These are phyloP conservation scores for Daldinia sp. DNA, from an alignment of 2,329 filamentous ascomycete species.

Conservation along the genomic window DNA sequence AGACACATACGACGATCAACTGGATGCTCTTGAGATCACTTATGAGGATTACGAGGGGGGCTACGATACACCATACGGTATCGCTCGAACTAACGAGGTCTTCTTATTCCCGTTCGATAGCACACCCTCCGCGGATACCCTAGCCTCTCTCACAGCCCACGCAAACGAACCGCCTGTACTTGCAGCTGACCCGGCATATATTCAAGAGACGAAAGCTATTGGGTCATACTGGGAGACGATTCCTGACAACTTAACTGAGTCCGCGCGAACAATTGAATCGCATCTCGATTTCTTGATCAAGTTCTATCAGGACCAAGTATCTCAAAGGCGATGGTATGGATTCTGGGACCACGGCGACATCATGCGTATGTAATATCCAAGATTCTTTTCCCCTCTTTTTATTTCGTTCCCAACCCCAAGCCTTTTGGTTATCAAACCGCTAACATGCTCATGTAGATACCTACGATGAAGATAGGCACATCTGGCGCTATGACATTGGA, in stretches of 20 bases:
- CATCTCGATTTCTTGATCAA: constrained; percentile 68
- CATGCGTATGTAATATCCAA: constrained; percentile 55
- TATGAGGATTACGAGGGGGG: constrained; percentile 72
- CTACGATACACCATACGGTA: constrained; percentile 68
- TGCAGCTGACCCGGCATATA: constrained; percentile 60
- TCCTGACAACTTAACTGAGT: constrained; percentile 40
- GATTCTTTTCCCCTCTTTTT: neutral
- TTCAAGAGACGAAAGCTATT: constrained; percentile 64
- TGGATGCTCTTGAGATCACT: constrained; percentile 71
- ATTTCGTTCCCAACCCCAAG: neutral
- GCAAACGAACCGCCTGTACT: constrained; percentile 66
- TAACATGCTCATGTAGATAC: constrained; percentile 54
- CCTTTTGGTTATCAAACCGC: neutral
- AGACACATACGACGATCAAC: constrained; percentile 67
- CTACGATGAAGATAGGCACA: constrained; percentile 69
- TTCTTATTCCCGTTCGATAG: constrained; percentile 64
- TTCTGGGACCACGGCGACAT: constrained; percentile 73
- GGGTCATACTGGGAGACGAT: constrained; percentile 66
- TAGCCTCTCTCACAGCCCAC: constrained; percentile 59
- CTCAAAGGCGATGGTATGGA: constrained; percentile 71
- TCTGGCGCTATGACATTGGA: constrained; percentile 73
- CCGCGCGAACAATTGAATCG: constrained; percentile 59
- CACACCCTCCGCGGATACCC: constrained; percentile 62
- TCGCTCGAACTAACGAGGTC: constrained; percentile 69
- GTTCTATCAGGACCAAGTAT: constrained; percentile 67